These are phyloP conservation scores for Monilinia fructigena DNA, from an alignment of 2,329 filamentous ascomycete genomes.

Conservation along the genomic window DNA sequence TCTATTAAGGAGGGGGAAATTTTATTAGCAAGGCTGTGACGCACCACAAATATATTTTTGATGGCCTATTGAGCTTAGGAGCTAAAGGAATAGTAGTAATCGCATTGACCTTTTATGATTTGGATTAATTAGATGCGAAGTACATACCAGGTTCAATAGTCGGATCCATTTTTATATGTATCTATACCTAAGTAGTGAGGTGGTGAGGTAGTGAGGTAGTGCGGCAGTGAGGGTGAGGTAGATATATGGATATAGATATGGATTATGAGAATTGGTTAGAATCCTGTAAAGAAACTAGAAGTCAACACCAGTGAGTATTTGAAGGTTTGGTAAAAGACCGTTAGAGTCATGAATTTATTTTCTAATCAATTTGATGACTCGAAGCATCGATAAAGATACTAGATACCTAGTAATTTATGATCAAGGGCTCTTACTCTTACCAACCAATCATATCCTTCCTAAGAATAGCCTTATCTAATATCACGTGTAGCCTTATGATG, in stretches of 20 bases:
- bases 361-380: slow-evolving; percentile 5
- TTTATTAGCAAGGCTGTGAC: slow-evolving; percentile 28
- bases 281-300: no score
- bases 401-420: background rate
- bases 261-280: no score
- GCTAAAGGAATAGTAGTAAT: background rate
- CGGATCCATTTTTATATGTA: no score
- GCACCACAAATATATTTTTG: slow-evolving; percentile 11
- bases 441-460: background rate
- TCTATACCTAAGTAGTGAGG: no score
- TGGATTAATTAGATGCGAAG: no score
- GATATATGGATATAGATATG: no score
- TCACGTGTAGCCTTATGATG: slow-evolving; percentile 6
- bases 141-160: no score
- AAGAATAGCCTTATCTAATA: no score
- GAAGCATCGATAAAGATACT: background rate
- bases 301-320: no score
- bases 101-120: slow-evolving; percentile 3
- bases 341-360: slow-evolving; percentile 1
- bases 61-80: slow-evolving; percentile 18
- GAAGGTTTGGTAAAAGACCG: background rate
- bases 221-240: no score
- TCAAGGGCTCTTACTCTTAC: background rate
- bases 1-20: slow-evolving; percentile 24
- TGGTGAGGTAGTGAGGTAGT: no score